Base-by-base conservation (phyloP, 2,329 filamentous ascomycete species). In the Neopestalotiopsis sp. region DNA sequence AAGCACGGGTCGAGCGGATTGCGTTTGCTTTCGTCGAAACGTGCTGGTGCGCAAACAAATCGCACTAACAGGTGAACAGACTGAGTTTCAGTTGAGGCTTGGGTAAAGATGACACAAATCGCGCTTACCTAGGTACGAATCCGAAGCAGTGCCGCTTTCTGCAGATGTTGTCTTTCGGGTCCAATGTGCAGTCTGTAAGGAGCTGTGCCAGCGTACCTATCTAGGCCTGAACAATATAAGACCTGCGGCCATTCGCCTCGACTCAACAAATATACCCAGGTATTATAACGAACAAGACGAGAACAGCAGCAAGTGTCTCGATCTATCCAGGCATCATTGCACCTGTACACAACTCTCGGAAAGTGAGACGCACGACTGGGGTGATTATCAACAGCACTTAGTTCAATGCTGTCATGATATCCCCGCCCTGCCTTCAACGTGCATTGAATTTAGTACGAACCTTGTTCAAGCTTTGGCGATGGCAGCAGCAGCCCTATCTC, bases 31-130 rank as follows among this genome's bases (percentile, higher is more conserved):
- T 34, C 20, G 59, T 34, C 30, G 59, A 40, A 62, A 62, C 59
- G 59, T 40, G 59, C 32, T 20, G 30, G 59, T 38, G 59, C 32
- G 4, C 59, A 34, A 40, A 20, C 13, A 42, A 13, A 40, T 17
- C 9, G 59, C 59, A 62, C 59, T 62, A 62, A 40, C 9, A 40
- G 32, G 30, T n/a, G 59, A 20, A 40, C 32, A 62, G 32, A 62
- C 59, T 62, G 28, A 20, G 59, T 62, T 62, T 62, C 59, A 62
- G 59, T 62, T 62, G 59, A 40, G n/a, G 59, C 30, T 62, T 20
- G 34, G 30, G 34, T 34, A 24, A 20, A 38, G 59, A 34, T 62
- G 57, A 59, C 57, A 59, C 57, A 59, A 30, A 30, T 30, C 30
- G 24, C 20, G 30, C 57, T 59, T 59, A 30, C 34, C 30, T 24